Percentiles rank a stretch among this genome's conserved stretches.
Evolutionary conservation across 352 stramenopile genomes (phyloP).

Genomic region (Phytophthora sansomeana): DNA sequence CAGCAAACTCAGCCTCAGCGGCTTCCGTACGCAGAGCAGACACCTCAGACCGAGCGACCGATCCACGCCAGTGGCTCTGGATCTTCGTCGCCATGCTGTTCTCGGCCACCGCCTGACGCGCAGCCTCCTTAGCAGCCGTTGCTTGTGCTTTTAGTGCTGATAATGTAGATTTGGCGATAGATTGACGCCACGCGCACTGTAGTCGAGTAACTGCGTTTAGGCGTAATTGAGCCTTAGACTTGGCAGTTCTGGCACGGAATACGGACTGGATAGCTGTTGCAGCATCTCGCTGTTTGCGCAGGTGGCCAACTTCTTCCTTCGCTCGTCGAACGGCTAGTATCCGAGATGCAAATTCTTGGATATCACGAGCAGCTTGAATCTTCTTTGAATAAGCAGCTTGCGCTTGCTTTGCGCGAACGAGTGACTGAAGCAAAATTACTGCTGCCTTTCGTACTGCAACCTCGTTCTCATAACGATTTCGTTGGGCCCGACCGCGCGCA

Average conservation of each 20-base stretch:
- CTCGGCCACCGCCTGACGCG: conserved; percentile 5
- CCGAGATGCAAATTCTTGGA: conserved; percentile 42
- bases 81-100: conserved; percentile 31
- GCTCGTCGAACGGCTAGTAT: conserved; percentile 35
- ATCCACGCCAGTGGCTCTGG: conserved; percentile 42
- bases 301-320: conserved; percentile 11
- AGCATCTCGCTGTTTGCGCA: conserved; percentile 29
- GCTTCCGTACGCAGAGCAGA: conserved; percentile 12
- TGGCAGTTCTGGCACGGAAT: conserved; percentile 23
- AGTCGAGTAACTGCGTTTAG: conserved; percentile 32
- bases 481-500: conserved; percentile 43
- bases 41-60: conserved; percentile 13
- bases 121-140: background rate
- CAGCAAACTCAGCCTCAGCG: conserved; percentile 6
- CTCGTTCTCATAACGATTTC: conserved; percentile 41
- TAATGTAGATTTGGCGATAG: conserved; percentile 17
- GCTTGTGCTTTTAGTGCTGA: conserved; percentile 23
- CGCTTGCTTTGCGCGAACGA: conserved; percentile 42
- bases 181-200: conserved; percentile 46
- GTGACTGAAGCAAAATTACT: conserved; percentile 46
- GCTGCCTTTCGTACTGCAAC: conserved; percentile 35
- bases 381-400: conserved; percentile 34
- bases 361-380: conserved; percentile 34
- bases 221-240: conserved; percentile 21
- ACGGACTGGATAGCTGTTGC: conserved; percentile 40